A percentile compares a stretch with the other conserved stretches of the same genome.
Evolutionary conservation across 257 asterid species (phyloP).

Genomic region (Solanum bukasovii): DNA sequence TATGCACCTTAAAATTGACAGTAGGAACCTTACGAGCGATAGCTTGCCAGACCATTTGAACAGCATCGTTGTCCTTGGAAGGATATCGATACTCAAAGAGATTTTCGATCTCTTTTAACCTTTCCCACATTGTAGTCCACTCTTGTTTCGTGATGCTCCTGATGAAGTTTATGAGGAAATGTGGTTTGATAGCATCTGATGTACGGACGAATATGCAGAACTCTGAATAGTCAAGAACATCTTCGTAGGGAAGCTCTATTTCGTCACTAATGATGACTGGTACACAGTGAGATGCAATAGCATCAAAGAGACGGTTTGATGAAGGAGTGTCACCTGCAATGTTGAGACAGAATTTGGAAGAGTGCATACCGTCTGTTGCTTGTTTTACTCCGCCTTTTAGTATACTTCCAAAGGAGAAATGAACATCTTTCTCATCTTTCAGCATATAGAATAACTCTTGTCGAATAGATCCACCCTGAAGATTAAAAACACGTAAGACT

Average conservation of each 20-base stretch:
- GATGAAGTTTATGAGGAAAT: slow-evolving; percentile 35
- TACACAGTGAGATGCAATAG: slow-evolving; percentile 73
- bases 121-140: slow-evolving; percentile 63
- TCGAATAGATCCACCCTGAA: slow-evolving; percentile 61
- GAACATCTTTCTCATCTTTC: slow-evolving; percentile 63
- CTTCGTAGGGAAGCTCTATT: slow-evolving; percentile 75
- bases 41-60: slow-evolving; percentile 76
- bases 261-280: slow-evolving; percentile 71
- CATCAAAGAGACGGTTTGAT: slow-evolving; percentile 76
- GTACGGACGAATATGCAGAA: slow-evolving; percentile 47
- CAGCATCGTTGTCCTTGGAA: slow-evolving; percentile 50
- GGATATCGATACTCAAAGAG: slow-evolving; percentile 49
- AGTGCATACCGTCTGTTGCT: slow-evolving; percentile 56
- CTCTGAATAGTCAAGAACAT: slow-evolving; percentile 55
- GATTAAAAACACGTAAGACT: not conserved
- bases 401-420: slow-evolving; percentile 57
- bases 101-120: slow-evolving; percentile 43
- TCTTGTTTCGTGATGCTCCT: slow-evolving; percentile 38
- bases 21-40: slow-evolving; percentile 47
- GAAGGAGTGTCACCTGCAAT: slow-evolving; percentile 86
- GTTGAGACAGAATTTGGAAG: slow-evolving; percentile 73
- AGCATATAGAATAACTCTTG: slow-evolving; percentile 51
- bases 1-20: slow-evolving; percentile 27
- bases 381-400: slow-evolving; percentile 42
- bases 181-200: slow-evolving; percentile 42